Evolutionary conservation across 331 rosid genomes (phyloP), one percentile per base, ranked within the genome.

Genomic region (Saraca asoca): DNA sequence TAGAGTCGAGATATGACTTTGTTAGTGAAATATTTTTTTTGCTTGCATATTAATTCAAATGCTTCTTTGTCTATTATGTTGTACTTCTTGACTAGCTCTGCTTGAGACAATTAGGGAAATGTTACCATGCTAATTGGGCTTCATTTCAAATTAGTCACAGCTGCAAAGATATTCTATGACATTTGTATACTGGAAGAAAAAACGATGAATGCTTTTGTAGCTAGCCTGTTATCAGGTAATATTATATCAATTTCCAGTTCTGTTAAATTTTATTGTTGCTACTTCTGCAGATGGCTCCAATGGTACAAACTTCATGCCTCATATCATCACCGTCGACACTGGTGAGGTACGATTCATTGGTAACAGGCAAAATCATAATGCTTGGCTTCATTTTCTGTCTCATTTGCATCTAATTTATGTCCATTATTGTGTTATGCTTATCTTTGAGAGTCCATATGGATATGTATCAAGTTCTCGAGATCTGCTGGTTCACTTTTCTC

Each of bases 301-400:
- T 8, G 89, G 94, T 15, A 79, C 81, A 71, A 75, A 69, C 75
- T 88, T 88, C 70, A 75, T 81, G 88, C 91, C 95, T 31, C 95
- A 86, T 72, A 70, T 88, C 76, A 84, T 88, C 66, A 78, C 78
- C 19, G 89, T 88, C 68, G 71, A 81, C 51, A 73, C 88, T 72
- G 95, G 91, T 15, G 90, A 86, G 97, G 97, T 91, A 81, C 6
- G 83, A 48, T 78, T 74, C n/a, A 52, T 55, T 37, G 38, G 42
- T 12, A 5, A 14, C 17, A 55, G 37, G 55, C 8, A 35, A 50
- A 59, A 18, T 8, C 51, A 20, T 62, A 9, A 18, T 17, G 46
- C 31, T 38, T 44, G 39, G 18, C 57, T 39, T 72, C 34, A 58
- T 62, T 53, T 65, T 54, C 16, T 18, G 65, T 60, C 13, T 51